Evolutionary conservation across 2,329 filamentous ascomycete species (phyloP), one percentile per base, ranked within the genome.

Genomic region (Diaporthe eres): DNA sequence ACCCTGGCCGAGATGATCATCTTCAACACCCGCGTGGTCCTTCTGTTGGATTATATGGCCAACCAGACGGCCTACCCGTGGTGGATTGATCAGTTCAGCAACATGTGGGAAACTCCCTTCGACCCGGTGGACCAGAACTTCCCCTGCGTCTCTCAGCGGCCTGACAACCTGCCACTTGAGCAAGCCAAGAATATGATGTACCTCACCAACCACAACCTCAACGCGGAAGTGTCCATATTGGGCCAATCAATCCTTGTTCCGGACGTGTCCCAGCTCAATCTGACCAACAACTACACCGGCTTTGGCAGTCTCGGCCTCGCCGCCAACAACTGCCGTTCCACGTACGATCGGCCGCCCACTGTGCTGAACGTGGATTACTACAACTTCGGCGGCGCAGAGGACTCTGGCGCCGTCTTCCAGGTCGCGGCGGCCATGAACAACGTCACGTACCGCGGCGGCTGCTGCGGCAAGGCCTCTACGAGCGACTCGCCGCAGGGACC

Each of bases 51-150:
- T 85, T 97, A 97, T 86, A 87, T 93, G 78, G 94, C 95, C 78
- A 92, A 98, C 82, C 94, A 97, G 84, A 90, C 88, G 0, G 88
- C 89, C 28, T 93, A 95, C 25, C 95, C 96, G 0, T 98, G 95
- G 91, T 89, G 98, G 57, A 88, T 98, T 55, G 94, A 98, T 83
- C 89, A 98, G 84, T 98, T 98, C 86, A 90, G 90, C 8, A 94
- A 98, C 81, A 90, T 97, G 85, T 98, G 94, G 94, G 95, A 98
- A 85, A 96, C 95, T 0, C 94, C 94, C 0, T 98, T 98, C 82
- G 94, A 95, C 72, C 95, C 91, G 4, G 81, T 84, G 22, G 83
- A 91, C 81, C 85, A 85, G 67, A 82, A 83, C 0, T 98, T 98
- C 82, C 95, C 95, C 0, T 98, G 96, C 85, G 92, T 87, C 0